These are phyloP conservation scores for Pisolithus marmoratus DNA, from an alignment of 768 basidiomycete species.

Conservation along the genomic window DNA sequence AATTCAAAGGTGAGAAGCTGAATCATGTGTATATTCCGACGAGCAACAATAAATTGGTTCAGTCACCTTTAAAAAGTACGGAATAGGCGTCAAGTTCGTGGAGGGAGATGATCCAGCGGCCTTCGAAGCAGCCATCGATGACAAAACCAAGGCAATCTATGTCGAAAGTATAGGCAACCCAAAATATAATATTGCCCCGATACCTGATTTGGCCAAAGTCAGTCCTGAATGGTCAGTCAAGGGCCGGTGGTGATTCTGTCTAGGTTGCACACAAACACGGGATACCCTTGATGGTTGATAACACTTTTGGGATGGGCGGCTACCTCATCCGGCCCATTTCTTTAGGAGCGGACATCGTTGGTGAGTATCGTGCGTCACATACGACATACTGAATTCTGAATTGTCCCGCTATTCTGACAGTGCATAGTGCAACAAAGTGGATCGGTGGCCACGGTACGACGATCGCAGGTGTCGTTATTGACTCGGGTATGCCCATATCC, in stretches of 20 bases:
- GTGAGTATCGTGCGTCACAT: conserved; percentile 17
- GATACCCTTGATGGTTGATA: conserved; percentile 62
- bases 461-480: conserved; percentile 58
- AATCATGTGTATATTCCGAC: not conserved
- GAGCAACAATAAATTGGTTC: not conserved
- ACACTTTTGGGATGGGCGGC: conserved; percentile 59
- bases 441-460: conserved; percentile 65
- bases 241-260: not conserved
- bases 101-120: conserved; percentile 38
- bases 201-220: conserved; percentile 53
- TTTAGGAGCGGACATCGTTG: conserved; percentile 52
- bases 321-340: conserved; percentile 51
- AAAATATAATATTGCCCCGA: conserved; percentile 48
- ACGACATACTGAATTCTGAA: not conserved
- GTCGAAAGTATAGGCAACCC: conserved; percentile 63
- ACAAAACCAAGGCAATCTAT: conserved; percentile 53
- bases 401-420: conserved; percentile 16
- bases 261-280: conserved; percentile 55
- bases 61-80: conserved; percentile 53
- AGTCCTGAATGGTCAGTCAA: not conserved
- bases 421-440: conserved; percentile 63
- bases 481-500: conserved; percentile 37
- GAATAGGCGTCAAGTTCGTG: conserved; percentile 53
- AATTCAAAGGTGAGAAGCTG: conserved; percentile 46
- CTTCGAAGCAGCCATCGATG: conserved; percentile 51